These are phyloP conservation scores for Scheffersomyces lignicola DNA, from an alignment of 1,139 yeast genomes.

Conservation along the genomic window DNA sequence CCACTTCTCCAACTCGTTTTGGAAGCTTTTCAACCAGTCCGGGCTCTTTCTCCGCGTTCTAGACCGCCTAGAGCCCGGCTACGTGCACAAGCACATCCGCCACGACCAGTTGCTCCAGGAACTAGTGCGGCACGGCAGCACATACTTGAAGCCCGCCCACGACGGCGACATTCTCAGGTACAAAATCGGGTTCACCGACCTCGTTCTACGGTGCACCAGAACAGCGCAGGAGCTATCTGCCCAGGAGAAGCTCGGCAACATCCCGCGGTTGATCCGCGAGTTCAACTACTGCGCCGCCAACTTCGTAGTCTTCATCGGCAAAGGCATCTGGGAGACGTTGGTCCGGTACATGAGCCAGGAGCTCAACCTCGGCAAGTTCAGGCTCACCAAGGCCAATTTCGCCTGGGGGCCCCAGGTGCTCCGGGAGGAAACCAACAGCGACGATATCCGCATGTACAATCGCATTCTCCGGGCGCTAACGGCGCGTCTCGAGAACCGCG, in stretches of 20 bases:
- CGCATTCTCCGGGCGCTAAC: constrained; percentile 17
- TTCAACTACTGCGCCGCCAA: constrained; percentile 38
- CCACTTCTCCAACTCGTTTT: constrained; percentile 66
- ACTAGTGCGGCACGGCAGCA: constrained; percentile 45
- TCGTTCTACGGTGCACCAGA: constrained; percentile 64
- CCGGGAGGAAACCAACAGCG: constrained; percentile 27
- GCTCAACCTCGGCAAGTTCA: constrained; percentile 13
- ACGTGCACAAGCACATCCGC: constrained; percentile 6
- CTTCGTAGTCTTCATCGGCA: constrained; percentile 63
- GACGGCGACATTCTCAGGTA: constrained; percentile 49
- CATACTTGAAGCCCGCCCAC: constrained; percentile 24
- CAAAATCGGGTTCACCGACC: constrained; percentile 69
- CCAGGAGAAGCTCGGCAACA: constrained; percentile 57
- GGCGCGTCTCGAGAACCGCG: constrained; percentile 9
- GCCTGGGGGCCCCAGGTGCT: too few relatives aligned
- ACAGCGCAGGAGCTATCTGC: constrained; percentile 55
- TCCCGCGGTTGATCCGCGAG: constrained; percentile 51
- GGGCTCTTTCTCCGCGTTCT: constrained; percentile 35
- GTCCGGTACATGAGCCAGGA: constrained; percentile 28
- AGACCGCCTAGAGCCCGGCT: constrained; percentile 6
- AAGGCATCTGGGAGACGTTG: constrained; percentile 75
- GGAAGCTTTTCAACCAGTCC: constrained; percentile 64
- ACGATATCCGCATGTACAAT: constrained; percentile 16
- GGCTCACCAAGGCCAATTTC: constrained; percentile 26
- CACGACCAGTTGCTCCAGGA: constrained; percentile 14